Percentiles rank a stretch among this genome's conserved stretches.
phyloP scores from a whole-genome alignment of 108 stramenopile genomes.

The Schizochytrium sp. region DNA sequence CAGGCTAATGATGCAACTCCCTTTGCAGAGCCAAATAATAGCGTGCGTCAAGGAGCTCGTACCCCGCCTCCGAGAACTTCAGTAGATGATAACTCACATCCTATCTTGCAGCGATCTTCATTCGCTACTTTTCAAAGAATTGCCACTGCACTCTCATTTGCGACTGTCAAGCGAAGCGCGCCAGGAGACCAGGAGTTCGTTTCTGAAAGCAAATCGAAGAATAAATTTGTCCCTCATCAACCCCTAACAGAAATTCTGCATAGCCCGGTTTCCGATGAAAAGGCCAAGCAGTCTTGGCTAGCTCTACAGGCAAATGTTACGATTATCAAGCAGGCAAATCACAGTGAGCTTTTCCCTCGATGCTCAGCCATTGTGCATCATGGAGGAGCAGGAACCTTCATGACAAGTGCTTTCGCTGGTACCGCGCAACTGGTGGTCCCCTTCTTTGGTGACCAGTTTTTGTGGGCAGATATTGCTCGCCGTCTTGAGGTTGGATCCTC shows the following conservation, averaged over 20 bases:
- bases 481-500: not conserved
- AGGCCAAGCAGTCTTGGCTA: not conserved
- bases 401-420: slow-evolving; percentile 27
- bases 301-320: not conserved
- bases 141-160: too few relatives aligned
- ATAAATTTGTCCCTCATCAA: too few relatives aligned
- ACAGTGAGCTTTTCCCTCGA: slow-evolving; percentile 13
- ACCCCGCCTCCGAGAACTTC: too few relatives aligned
- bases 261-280: not conserved
- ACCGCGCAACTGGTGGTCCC: slow-evolving; percentile 33
- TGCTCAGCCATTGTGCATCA: slow-evolving; percentile 10
- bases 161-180: too few relatives aligned
- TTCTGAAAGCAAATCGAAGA: too few relatives aligned
- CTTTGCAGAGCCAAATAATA: too few relatives aligned
- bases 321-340: slow-evolving; percentile 10
- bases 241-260: not conserved
- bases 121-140: too few relatives aligned
- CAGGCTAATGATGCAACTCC: too few relatives aligned
- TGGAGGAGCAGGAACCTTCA: slow-evolving; percentile 59
- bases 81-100: too few relatives aligned
- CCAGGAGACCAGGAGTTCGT: too few relatives aligned
- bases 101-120: too few relatives aligned
- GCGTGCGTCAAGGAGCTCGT: too few relatives aligned
- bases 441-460: slow-evolving; percentile 56
- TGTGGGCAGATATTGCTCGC: not conserved